These are phyloP conservation scores for Betula pendula DNA, from an alignment of 306 rosid genomes.

Conservation along the genomic window DNA sequence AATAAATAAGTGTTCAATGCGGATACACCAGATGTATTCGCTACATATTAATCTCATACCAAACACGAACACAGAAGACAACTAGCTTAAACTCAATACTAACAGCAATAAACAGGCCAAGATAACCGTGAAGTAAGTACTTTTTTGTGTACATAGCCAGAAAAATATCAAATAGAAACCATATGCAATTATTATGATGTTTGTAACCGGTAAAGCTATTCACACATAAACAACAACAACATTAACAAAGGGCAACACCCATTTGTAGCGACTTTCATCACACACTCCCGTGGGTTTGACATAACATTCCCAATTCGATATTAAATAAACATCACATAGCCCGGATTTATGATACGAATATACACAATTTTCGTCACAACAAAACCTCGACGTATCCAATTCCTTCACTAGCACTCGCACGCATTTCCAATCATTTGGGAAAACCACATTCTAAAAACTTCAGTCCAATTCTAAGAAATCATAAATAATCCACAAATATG, in stretches of 20 bases:
- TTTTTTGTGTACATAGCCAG: too few relatives aligned
- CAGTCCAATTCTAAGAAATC: too few relatives aligned
- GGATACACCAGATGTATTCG: neutral
- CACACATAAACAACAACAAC: too few relatives aligned
- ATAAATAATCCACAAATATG: neutral
- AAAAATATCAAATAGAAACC: too few relatives aligned
- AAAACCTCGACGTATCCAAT: neutral
- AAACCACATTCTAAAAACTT: neutral
- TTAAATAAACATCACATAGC: neutral
- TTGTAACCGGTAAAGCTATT: neutral
- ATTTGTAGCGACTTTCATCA: neutral
- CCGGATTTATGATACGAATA: neutral
- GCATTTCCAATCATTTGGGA: neutral
- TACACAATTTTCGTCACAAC: neutral
- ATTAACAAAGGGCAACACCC: too few relatives aligned
- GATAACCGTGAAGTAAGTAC: neutral
- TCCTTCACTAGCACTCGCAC: neutral
- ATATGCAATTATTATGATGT: neutral
- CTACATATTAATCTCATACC: neutral
- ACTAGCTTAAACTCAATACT: neutral
- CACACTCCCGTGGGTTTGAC: neutral
- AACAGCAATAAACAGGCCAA: neutral
- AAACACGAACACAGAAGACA: neutral
- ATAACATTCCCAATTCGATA: neutral
- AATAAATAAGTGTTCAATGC: neutral